Base-by-base conservation (phyloP, 2,329 filamentous ascomycete genomes). In the Calycina marina region DNA sequence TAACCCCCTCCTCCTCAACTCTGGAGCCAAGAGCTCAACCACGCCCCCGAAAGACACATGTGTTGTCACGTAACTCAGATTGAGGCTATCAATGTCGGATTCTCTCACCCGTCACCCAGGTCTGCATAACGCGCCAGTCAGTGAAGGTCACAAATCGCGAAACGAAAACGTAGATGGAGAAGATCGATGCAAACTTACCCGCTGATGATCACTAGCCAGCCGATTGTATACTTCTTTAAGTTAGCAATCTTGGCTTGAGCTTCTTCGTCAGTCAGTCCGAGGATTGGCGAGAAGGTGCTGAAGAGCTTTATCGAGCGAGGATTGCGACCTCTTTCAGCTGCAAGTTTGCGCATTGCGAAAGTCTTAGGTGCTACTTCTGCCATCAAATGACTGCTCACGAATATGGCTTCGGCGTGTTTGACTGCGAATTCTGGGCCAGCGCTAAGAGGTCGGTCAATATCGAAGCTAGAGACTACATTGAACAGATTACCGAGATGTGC, bases 51-150 rank as follows among this genome's bases (percentile, higher is more conserved):
- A 81, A 0, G 70, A 72, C 30, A 69, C 65, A 0, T 75, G 76
- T 43, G 74, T 75, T 9, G 77, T 55, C 0, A 71, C 69, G 40
- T 81, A 79, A 2, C 69, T 70, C 50, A 83, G 65, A 47, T 84
- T 84, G 54, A 84, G 84, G 0, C 77, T 77, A 47, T 83, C 77
- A 1, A 83, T 66, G 41, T 80, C 77, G 0, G 72, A 75, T 49
- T 80, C 76, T 11, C 58, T 47, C 0, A 81, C 59, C 77, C 77
- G 83, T 1, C 59, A 54, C 53, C 83, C 72, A 35, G 84, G 60
- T 26, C 67, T 63, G n/a, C n/a, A n/a, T n/a, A n/a, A n/a, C 47
- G 83, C 74, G 0, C 67, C 62, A 18, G 81, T 67, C 24, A 61
- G 72, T 47, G 66, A 68, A 2, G 44, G 40, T 5, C 40, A 38